Evolutionary conservation across 768 basidiomycete genomes (phyloP).

Genomic region (Lactarius tabidus): DNA sequence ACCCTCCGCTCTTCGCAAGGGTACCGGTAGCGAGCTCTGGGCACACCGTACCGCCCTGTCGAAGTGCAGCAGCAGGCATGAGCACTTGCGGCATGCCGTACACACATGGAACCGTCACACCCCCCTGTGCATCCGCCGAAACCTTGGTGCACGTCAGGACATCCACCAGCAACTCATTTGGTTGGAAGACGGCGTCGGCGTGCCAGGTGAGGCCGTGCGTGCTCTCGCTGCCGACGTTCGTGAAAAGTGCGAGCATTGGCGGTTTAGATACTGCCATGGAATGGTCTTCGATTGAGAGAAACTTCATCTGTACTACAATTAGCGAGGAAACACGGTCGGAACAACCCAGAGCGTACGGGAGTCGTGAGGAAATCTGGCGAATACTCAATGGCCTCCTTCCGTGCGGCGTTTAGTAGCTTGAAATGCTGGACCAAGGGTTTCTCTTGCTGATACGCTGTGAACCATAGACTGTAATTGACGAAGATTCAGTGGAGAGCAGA

Average conservation of each 20-base stretch:
- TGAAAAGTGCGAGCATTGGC: slow-evolving; percentile 52
- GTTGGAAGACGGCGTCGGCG: slow-evolving; percentile 40
- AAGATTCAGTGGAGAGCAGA: background rate
- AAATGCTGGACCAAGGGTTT: slow-evolving; percentile 48
- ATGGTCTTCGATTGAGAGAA: slow-evolving; percentile 40
- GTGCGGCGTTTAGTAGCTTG: slow-evolving; percentile 47
- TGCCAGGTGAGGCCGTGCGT: slow-evolving; percentile 38
- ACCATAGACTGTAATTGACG: slow-evolving; percentile 50
- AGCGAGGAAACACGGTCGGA: too few species aligned
- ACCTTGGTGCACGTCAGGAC: slow-evolving; percentile 46
- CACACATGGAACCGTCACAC: slow-evolving; percentile 37
- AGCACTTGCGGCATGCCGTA: slow-evolving; percentile 47
- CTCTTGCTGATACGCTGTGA: slow-evolving; percentile 48
- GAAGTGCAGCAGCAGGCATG: slow-evolving; percentile 33
- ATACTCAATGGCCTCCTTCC: slow-evolving; percentile 45
- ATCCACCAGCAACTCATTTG: slow-evolving; percentile 46
- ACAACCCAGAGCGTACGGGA: slow-evolving; percentile 34
- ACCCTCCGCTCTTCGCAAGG: slow-evolving; percentile 17
- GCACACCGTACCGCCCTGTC: slow-evolving; percentile 27
- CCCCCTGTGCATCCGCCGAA: slow-evolving; percentile 39
- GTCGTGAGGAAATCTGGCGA: slow-evolving; percentile 45
- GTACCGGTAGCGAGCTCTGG: slow-evolving; percentile 24
- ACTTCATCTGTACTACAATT: slow-evolving; percentile 38
- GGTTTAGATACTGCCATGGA: slow-evolving; percentile 50
- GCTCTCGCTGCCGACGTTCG: slow-evolving; percentile 47